These are phyloP conservation scores for Clonostachys rosea DNA, from an alignment of 2,329 filamentous ascomycete genomes.

Conservation along the genomic window DNA sequence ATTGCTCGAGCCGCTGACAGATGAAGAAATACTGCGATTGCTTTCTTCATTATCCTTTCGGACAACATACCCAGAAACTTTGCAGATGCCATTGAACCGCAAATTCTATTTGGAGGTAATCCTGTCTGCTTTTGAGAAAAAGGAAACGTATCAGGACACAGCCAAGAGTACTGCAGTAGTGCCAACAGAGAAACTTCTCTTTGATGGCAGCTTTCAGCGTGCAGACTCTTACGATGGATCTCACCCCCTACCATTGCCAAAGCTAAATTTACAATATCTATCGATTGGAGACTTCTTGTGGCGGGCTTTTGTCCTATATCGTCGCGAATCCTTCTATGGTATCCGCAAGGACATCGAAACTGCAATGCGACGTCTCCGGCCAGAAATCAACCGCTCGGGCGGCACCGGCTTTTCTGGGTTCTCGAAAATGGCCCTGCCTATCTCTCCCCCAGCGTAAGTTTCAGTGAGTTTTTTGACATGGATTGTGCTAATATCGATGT, in stretches of 20 bases:
- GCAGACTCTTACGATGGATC: constrained; percentile 88
- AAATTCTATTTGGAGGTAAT: constrained; percentile 67
- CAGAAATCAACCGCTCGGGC: constrained; percentile 59
- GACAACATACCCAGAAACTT: constrained; percentile 72
- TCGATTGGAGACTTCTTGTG: constrained; percentile 96
- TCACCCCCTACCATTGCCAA: constrained; percentile 82
- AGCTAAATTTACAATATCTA: constrained; percentile 92
- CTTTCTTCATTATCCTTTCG: constrained; percentile 71
- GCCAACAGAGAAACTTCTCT: constrained; percentile 80
- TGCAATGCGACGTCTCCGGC: constrained; percentile 72
- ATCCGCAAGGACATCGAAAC: constrained; percentile 89
- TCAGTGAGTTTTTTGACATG: neutral
- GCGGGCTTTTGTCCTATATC: constrained; percentile 84
- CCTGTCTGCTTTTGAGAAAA: constrained; percentile 69
- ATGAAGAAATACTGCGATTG: constrained; percentile 68
- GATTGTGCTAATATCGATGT: constrained; percentile 3
- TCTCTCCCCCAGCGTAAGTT: constrained; percentile 66
- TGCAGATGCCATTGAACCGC: constrained; percentile 59
- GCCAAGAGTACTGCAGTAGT: constrained; percentile 67
- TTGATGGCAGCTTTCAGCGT: constrained; percentile 72
- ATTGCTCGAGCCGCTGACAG: constrained; percentile 68
- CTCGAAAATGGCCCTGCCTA: constrained; percentile 87
- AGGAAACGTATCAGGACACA: constrained; percentile 76
- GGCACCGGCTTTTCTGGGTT: constrained; percentile 74
- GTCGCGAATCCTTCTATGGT: constrained; percentile 88